Base-by-base conservation (phyloP, 352 stramenopile species). In the Globisporangium rhizosaccharum region DNA sequence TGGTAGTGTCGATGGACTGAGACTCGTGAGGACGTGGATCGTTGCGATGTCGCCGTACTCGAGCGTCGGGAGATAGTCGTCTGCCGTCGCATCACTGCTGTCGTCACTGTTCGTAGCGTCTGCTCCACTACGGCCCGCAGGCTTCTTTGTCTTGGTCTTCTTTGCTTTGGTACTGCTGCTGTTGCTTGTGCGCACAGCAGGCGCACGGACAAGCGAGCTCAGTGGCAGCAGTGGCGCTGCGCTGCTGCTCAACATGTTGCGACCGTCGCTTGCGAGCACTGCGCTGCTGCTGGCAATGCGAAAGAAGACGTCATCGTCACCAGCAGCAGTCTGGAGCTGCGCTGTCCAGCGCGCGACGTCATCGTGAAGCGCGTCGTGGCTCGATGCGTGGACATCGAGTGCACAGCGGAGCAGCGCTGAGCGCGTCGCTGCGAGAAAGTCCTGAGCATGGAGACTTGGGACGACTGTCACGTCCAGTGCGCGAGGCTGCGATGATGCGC, bases 41-140 rank as follows among this genome's bases (percentile, higher is more conserved):
- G 73, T 76, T 0, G 67, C 59, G 33, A 90, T 76, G 11, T 79
- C 66, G 0, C 77, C 75, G 48, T 85, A 88, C 59, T 88, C 80
- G n/a, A 90, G 55, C 0, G 75, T 82, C 33, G 47, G 39, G 36
- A 75, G 47, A 18, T 66, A 65, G 8, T 17, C 44, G 18, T 49
- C 9, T 23, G 44, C 17, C 2, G 59, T 17, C n/a, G 18, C 23
- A 18, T 36, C 30, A 7, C 50, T 26, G 60, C 26, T 36, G 15
- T 14, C 56, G 42, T 26, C 9, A 28, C 11, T 47, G 28, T 10
- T 14, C 23, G 26, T 17, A 23, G 23, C 26, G 12, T 28, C 0
- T 2, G 17, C 10, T 57, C 20, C 68, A 53, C 61, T 37, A 62
- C 0, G 46, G 26, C 20, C 67, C 52, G 12, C 56, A 44, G 45